These are phyloP conservation scores for Tetracentron sinense DNA, from an alignment of 164 flowering plant species.

Conservation along the genomic window DNA sequence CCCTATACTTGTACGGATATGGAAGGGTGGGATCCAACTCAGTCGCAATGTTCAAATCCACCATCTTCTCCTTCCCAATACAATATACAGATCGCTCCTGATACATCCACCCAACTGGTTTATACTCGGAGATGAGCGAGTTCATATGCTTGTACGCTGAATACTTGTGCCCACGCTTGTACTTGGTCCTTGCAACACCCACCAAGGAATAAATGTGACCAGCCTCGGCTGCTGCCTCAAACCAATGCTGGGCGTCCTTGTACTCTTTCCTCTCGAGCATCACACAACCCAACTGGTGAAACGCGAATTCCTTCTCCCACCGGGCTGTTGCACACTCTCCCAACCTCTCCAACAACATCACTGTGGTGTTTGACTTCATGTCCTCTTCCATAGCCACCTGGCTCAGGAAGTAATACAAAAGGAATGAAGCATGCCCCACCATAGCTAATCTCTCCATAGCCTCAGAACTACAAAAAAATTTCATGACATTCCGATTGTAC, in stretches of 20 bases:
- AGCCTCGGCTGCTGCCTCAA: constrained; percentile 54
- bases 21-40: constrained; percentile 80
- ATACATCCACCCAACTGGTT: constrained; percentile 78
- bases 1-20: constrained; percentile 77
- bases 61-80: constrained; percentile 52
- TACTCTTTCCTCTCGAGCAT: constrained; percentile 69
- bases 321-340: constrained; percentile 49
- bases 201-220: constrained; percentile 77
- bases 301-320: constrained; percentile 71
- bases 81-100: constrained; percentile 76
- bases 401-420: constrained; percentile 65
- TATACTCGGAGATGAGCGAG: constrained; percentile 46
- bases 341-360: constrained; percentile 61
- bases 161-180: constrained; percentile 60
- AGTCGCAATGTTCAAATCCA: constrained; percentile 62
- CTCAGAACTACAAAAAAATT: constrained; percentile 48
- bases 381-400: constrained; percentile 75
- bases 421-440: constrained; percentile 63
- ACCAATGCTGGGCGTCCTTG: constrained; percentile 54
- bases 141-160: constrained; percentile 57
- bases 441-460: constrained; percentile 43
- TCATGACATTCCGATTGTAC: constrained; percentile 37
- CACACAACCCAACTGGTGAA: constrained; percentile 72
- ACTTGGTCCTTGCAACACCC: constrained; percentile 69
- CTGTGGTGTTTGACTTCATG: constrained; percentile 44